phyloP scores from a whole-genome alignment of 1,139 yeast genomes.

The Diutina catenulata region DNA sequence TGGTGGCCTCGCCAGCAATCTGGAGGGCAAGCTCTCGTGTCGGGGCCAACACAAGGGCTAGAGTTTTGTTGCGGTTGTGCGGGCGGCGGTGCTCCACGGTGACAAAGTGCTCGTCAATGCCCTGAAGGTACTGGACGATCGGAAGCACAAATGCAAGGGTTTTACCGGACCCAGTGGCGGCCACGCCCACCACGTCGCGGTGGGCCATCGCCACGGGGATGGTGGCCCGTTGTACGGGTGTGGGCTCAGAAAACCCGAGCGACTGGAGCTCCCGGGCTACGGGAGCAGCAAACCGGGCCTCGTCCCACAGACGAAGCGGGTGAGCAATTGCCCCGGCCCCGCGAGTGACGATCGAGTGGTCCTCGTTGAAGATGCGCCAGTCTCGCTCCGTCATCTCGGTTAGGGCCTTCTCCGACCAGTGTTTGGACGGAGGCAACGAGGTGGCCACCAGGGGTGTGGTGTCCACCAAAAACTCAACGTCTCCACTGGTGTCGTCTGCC shows the following conservation, averaged over 20 bases:
- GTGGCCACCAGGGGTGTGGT: constrained; percentile 9
- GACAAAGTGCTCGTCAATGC: constrained; percentile 24
- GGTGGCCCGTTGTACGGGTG: constrained; percentile 85
- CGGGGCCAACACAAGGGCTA: constrained; percentile 75
- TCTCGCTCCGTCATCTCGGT: constrained; percentile 67
- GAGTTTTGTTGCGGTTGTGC: constrained; percentile 20
- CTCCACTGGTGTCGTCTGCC: constrained; percentile 50
- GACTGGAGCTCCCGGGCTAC: constrained; percentile 23
- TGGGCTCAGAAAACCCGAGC: constrained; percentile 51
- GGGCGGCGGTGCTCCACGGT: constrained; percentile 16
- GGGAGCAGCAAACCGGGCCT: constrained; percentile 34
- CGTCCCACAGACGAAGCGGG: constrained; percentile 71
- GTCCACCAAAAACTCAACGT: constrained; percentile 30
- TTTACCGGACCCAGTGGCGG: constrained; percentile 33
- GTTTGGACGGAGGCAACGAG: constrained; percentile 21
- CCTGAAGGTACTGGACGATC: constrained; percentile 42
- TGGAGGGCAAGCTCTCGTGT: constrained; percentile 91
- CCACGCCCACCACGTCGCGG: constrained; percentile 76
- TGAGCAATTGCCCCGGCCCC: constrained; percentile 35
- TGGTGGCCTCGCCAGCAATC: constrained; percentile 54
- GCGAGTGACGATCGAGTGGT: constrained; percentile 51
- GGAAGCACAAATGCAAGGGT: constrained; percentile 12
- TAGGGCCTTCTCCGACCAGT: constrained; percentile 63
- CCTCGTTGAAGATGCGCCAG: constrained; percentile 84
- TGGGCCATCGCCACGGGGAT: constrained; percentile 57